A percentile compares a stretch with the other conserved stretches of the same genome.
Evolutionary conservation across 1,139 yeast species (phyloP).

Genomic region (Meyerozyma sp.): DNA sequence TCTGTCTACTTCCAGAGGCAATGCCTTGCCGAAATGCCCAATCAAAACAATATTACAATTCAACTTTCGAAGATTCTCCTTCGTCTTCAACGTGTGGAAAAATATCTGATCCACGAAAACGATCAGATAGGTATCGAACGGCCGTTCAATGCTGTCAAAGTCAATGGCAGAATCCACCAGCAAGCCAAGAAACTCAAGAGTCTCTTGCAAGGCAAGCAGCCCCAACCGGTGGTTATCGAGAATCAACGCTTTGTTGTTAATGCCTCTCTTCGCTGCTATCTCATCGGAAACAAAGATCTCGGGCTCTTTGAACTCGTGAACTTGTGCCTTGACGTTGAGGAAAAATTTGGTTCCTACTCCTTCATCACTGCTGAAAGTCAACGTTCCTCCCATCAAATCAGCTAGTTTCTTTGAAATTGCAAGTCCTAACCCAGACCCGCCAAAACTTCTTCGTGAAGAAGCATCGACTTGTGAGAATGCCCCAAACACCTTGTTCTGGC

Average conservation of each 20-base stretch:
- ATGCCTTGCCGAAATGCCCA: slow-evolving; percentile 26
- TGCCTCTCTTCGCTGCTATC: slow-evolving; percentile 6
- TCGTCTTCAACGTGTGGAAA: slow-evolving; percentile 10
- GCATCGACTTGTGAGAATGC: slow-evolving; percentile 62
- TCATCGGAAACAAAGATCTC: slow-evolving; percentile 15
- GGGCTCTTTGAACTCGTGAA: slow-evolving; percentile 14
- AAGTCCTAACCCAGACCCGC: slow-evolving; percentile 58
- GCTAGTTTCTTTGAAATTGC: slow-evolving; percentile 56
- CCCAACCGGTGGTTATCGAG: slow-evolving; percentile 29
- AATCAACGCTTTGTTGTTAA: slow-evolving; percentile 23
- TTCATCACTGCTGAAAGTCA: slow-evolving; percentile 47
- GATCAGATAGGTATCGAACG: slow-evolving; percentile 4
- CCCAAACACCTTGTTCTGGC: slow-evolving; percentile 47
- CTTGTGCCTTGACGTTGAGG: slow-evolving; percentile 31
- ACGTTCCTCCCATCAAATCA: slow-evolving; percentile 54
- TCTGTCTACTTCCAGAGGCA: slow-evolving; percentile 19
- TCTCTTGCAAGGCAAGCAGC: slow-evolving; percentile 25
- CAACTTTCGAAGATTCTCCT: slow-evolving; percentile 6
- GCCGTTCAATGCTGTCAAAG: background rate
- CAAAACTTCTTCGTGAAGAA: slow-evolving; percentile 49
- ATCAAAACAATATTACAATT: slow-evolving; percentile 15
- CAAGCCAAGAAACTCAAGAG: slow-evolving; percentile 28
- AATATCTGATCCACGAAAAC: slow-evolving; percentile 18
- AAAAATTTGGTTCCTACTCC: slow-evolving; percentile 50
- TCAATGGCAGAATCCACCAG: slow-evolving; percentile 15